Percentiles rank a stretch among this genome's conserved stretches.
These are phyloP conservation scores for Blechomonas ayalai DNA, from an alignment of 208 protist species.

Conservation along the genomic window DNA sequence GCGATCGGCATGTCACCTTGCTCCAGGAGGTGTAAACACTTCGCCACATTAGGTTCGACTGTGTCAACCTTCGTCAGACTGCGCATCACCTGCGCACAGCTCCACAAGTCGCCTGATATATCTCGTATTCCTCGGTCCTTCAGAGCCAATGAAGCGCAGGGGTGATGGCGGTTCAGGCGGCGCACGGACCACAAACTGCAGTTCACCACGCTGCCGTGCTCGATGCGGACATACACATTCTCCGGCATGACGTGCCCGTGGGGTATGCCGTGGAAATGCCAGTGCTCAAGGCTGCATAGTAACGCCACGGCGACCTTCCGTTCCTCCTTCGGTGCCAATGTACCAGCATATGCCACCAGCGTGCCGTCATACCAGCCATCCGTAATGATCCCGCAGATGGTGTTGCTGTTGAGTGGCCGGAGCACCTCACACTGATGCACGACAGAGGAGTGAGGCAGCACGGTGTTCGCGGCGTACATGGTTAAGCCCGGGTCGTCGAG, in stretches of 20 bases:
- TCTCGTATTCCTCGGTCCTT: constrained; percentile 25
- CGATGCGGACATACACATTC: constrained; percentile 70
- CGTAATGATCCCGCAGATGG: constrained; percentile 40
- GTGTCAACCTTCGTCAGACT: constrained; percentile 13
- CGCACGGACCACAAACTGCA: constrained; percentile 59
- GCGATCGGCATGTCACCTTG: constrained; percentile 32
- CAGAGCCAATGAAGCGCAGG: constrained; percentile 45
- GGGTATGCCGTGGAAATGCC: constrained; percentile 63
- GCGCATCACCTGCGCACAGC: constrained; percentile 35
- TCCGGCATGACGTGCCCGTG: constrained; percentile 62
- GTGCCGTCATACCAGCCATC: constrained; percentile 78
- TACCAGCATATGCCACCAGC: constrained; percentile 16
- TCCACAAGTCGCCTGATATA: constrained; percentile 52
- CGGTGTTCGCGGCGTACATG: constrained; percentile 9
- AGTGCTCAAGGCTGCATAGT: constrained; percentile 76
- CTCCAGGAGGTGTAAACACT: constrained; percentile 18
- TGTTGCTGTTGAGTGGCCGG: constrained; percentile 15
- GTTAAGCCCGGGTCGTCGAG: constrained; percentile 19
- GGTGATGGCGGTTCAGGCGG: constrained; percentile 18
- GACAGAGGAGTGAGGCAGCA: constrained; percentile 50
- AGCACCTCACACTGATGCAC: constrained; percentile 61
- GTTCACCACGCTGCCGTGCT: constrained; percentile 22
- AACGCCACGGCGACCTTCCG: constrained; percentile 46
- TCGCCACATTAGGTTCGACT: constrained; percentile 17
- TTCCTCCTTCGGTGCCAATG: constrained; percentile 9